These are phyloP conservation scores for Clavispora asparagi DNA, from an alignment of 805 yeast species.

Conservation along the genomic window DNA sequence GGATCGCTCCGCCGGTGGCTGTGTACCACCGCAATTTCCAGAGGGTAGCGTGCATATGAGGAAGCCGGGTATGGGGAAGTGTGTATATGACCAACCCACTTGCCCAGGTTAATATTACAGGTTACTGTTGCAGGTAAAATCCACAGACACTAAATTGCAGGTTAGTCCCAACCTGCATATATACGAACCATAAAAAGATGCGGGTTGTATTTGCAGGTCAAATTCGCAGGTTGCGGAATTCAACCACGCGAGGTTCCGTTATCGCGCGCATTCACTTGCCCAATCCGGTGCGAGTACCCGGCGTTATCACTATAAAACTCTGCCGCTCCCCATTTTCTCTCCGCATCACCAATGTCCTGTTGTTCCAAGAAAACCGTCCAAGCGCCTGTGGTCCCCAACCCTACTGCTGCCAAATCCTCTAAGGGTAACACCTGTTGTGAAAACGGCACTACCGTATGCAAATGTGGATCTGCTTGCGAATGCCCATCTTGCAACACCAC, in stretches of 20 bases:
- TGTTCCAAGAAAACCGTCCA: constrained; percentile 12
- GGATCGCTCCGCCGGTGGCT: too few relatives aligned
- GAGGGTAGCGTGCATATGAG: too few relatives aligned
- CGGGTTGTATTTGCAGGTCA: background rate
- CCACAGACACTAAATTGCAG: too few relatives aligned
- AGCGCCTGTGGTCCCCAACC: constrained; percentile 8
- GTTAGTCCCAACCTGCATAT: too few relatives aligned
- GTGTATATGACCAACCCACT: too few relatives aligned
- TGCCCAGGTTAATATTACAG: too few relatives aligned
- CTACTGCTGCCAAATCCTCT: constrained; percentile 10
- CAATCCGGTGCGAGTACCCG: background rate
- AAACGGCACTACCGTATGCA: constrained; percentile 28
- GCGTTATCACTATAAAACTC: background rate
- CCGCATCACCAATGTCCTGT: constrained; percentile 11
- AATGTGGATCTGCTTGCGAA: constrained; percentile 37
- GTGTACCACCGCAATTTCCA: too few relatives aligned
- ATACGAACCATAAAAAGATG: too few relatives aligned
- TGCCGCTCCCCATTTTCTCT: background rate
- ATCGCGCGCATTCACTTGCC: constrained; percentile 1
- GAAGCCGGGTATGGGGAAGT: too few relatives aligned
- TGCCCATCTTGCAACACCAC: constrained; percentile 41
- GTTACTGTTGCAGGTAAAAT: too few relatives aligned
- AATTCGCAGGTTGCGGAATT: background rate
- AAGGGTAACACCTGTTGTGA: constrained; percentile 22
- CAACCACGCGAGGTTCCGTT: background rate